phyloP scores from a whole-genome alignment of 2,329 filamentous ascomycete species.

The Trichoderma koningiopsis region DNA sequence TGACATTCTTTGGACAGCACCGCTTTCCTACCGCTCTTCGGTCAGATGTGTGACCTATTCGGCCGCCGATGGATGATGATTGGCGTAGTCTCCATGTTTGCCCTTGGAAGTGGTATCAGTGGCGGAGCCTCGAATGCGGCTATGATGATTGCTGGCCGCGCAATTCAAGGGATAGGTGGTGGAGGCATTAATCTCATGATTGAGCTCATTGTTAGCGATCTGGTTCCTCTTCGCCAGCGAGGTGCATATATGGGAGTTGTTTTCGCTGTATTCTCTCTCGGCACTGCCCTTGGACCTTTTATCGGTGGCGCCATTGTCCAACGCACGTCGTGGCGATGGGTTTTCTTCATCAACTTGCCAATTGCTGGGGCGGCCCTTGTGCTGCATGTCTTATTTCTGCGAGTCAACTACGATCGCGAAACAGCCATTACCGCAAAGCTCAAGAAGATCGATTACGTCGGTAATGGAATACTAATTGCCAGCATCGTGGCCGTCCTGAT shows the following conservation, averaged over 20 bases:
- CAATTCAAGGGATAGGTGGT: conserved; percentile 51
- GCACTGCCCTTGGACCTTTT: conserved; percentile 39
- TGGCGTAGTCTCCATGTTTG: conserved; percentile 48
- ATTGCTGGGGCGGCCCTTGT: conserved; percentile 40
- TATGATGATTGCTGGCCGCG: conserved; percentile 53
- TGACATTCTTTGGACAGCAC: background rate
- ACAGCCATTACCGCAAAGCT: conserved; percentile 32
- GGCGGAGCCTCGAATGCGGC: conserved; percentile 47
- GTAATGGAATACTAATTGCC: conserved; percentile 46
- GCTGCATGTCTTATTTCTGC: conserved; percentile 42
- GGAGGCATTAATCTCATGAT: conserved; percentile 40
- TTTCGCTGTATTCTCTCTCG: conserved; percentile 37
- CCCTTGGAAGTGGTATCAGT: conserved; percentile 54
- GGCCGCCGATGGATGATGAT: conserved; percentile 51
- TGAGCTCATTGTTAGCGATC: conserved; percentile 43
- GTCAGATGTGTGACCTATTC: conserved; percentile 53
- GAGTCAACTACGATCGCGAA: conserved; percentile 31
- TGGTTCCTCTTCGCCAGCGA: conserved; percentile 52
- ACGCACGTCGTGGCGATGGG: conserved; percentile 45
- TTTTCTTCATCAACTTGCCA: conserved; percentile 51
- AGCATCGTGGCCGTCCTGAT: conserved; percentile 43
- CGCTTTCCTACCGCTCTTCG: conserved; percentile 38
- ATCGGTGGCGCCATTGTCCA: conserved; percentile 36
- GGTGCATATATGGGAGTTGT: conserved; percentile 44
- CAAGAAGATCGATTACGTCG: conserved; percentile 46